Evolutionary conservation across 2,329 filamentous ascomycete species (phyloP).

Genomic region (Pseudocercospora musae): DNA sequence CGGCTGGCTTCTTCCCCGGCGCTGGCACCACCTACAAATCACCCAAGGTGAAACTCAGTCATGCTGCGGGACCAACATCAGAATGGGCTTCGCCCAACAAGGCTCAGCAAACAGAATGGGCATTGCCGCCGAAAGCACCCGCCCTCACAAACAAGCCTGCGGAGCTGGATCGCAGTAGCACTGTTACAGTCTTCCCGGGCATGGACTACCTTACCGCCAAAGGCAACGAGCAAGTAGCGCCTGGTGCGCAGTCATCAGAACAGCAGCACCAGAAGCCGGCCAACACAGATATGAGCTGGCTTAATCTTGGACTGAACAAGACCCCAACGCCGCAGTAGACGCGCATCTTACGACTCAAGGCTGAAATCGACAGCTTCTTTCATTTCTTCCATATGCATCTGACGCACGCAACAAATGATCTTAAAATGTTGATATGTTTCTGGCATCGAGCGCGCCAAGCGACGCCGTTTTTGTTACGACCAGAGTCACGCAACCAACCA

Average conservation of each 20-base stretch:
- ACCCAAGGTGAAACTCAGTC: slow-evolving; percentile 26
- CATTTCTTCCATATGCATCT: not conserved
- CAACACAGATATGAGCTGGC: slow-evolving; percentile 69
- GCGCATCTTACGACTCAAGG: not conserved
- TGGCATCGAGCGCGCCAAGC: not conserved
- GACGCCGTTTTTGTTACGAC: not conserved
- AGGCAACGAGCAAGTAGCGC: slow-evolving; percentile 39
- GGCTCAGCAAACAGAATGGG: slow-evolving; percentile 23
- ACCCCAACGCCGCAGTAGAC: not conserved
- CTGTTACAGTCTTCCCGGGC: slow-evolving; percentile 38
- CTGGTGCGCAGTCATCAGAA: slow-evolving; percentile 10
- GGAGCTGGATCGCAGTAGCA: slow-evolving; percentile 30
- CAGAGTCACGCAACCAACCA: not conserved
- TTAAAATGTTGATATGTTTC: not conserved
- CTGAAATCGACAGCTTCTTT: slow-evolving; percentile 4
- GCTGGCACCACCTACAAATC: slow-evolving; percentile 30
- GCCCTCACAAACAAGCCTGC: slow-evolving; percentile 15
- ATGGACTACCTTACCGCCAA: slow-evolving; percentile 29
- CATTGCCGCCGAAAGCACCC: slow-evolving; percentile 18
- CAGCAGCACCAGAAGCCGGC: slow-evolving; percentile 40
- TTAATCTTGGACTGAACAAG: slow-evolving; percentile 56
- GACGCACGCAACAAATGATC: not conserved
- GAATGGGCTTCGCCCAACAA: slow-evolving; percentile 24
- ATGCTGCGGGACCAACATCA: slow-evolving; percentile 24
- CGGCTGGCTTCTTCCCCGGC: slow-evolving; percentile 50